Percentiles rank a stretch among this genome's conserved stretches.
These are phyloP conservation scores for Fusarium pseudoanthophilum DNA, from an alignment of 2,329 filamentous ascomycete genomes.

Conservation along the genomic window DNA sequence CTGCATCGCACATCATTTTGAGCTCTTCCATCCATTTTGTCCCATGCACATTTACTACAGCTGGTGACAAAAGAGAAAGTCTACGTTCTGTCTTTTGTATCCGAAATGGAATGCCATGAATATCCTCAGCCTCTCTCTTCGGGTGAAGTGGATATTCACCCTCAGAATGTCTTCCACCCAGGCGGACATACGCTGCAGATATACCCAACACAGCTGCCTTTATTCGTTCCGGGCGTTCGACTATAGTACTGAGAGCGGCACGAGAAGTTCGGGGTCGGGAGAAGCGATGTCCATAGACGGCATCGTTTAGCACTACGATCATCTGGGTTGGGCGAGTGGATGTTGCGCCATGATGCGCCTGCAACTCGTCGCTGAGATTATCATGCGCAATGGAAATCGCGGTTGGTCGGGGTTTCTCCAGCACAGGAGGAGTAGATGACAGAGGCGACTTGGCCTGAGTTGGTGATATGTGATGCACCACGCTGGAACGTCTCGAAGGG, in stretches of 20 bases:
- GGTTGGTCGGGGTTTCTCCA: constrained; percentile 56
- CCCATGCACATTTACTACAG: constrained; percentile 92
- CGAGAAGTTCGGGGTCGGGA: constrained; percentile 83
- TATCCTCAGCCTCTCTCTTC: constrained; percentile 62
- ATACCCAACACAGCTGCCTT: constrained; percentile 85
- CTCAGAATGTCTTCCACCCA: constrained; percentile 82
- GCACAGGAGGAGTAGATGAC: constrained; percentile 40
- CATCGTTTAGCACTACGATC: constrained; percentile 88
- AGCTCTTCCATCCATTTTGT: constrained; percentile 94
- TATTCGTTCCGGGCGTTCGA: constrained; percentile 92
- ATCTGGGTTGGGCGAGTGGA: constrained; percentile 65
- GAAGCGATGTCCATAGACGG: constrained; percentile 93
- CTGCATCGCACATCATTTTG: constrained; percentile 82
- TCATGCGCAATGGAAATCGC: constrained; percentile 69
- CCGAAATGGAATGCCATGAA: constrained; percentile 78
- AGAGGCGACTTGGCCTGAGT: constrained; percentile 53
- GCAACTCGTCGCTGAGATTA: constrained; percentile 77
- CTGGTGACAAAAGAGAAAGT: constrained; percentile 76
- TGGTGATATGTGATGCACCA: constrained; percentile 58
- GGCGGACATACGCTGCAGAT: constrained; percentile 87
- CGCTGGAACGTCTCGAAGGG: constrained; percentile 61
- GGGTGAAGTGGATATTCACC: constrained; percentile 76
- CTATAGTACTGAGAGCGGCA: constrained; percentile 78
- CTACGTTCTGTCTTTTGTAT: constrained; percentile 83
- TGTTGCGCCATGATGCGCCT: constrained; percentile 64